Evolutionary conservation across 2,329 filamentous ascomycete species (phyloP), one percentile per base, ranked within the genome.

Genomic region (Dendryphion nanum): DNA sequence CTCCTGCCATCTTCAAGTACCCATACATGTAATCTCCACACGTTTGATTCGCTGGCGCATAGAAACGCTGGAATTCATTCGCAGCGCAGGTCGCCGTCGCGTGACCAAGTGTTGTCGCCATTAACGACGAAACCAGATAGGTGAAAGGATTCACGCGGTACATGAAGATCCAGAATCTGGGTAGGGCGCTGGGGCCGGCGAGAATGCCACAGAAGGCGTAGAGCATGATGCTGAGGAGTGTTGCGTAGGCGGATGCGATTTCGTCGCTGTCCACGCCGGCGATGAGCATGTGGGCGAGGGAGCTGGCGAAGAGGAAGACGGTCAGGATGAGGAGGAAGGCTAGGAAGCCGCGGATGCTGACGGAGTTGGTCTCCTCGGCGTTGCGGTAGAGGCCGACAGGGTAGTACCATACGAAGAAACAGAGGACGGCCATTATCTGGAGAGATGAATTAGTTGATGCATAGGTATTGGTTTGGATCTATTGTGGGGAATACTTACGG

Each of bases 381-480:
- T 89, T 89, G 41, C 69, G 65, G 61, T 85, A 79, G 6, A 89
- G 75, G 2, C 85, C 85, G 33, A 90, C 76, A 75, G 0, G 72
- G 63, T 44, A 81, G 76, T 38, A 86, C 67, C 10, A 86, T 80
- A 55, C 81, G 68, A 44, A 66, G 64, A 44, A 71, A 67, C 42
- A 81, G 44, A 68, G 68, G 2, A 74, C 55, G 5, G 33, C 67
- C 50, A 74, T 71, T n/a, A 72, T 81, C 48, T 82, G 26, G 14
- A 14, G 16, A 4, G 15, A 13, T 37, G 23, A n/a, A n/a, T 26
- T 26, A 26, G 23, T 24, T 24, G 63, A 0, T 79, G 75, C 6
- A 35, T 7, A 12, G 18, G 26, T 13, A 12, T 12, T 23, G 18
- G 7, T 6, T 16, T 12, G 18, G 17, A 21, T 12, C 10, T 26